Conservation (phyloP, 192 early-diverging fungal species). For the Coemansia sp. region DNA sequence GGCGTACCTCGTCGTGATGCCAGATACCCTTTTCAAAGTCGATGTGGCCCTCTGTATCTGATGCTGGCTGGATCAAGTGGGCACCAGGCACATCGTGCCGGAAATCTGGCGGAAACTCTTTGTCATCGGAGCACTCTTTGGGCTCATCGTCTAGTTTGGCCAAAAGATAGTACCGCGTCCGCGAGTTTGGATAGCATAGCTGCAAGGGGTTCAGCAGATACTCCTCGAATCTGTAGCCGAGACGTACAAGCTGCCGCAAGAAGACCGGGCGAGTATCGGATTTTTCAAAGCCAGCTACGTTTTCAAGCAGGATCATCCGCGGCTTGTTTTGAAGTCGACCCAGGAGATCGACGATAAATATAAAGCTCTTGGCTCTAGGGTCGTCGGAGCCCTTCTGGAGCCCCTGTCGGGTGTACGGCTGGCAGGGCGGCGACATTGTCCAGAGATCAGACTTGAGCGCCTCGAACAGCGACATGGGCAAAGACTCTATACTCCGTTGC, state of each 20-base stretch:
- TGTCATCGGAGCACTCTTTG: conserved; percentile 16
- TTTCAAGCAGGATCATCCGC: conserved; percentile 70
- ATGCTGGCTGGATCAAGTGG: conserved; percentile 34
- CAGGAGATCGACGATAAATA: conserved; percentile 68
- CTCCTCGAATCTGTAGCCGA: conserved; percentile 69
- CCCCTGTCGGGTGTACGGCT: conserved; percentile 77
- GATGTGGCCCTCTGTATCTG: conserved; percentile 32
- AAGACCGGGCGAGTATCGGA: conserved; percentile 63
- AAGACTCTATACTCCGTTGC: conserved; percentile 64
- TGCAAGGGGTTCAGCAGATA: conserved; percentile 73
- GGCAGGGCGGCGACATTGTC: conserved; percentile 82
- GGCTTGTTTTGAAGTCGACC: conserved; percentile 57
- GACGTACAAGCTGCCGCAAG: conserved; percentile 54
- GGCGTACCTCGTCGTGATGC: conserved; percentile 48
- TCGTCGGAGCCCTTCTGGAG: conserved; percentile 70
- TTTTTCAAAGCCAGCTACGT: conserved; percentile 78
- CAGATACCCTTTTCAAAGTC: conserved; percentile 50
- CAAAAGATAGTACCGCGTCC: conserved; percentile 74
- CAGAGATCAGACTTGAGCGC: conserved; percentile 67
- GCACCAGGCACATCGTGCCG: conserved; percentile 31
- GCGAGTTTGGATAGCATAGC: conserved; percentile 75
- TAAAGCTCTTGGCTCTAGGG: conserved; percentile 68
- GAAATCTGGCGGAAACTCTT: conserved; percentile 40
- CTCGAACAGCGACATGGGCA: conserved; percentile 61
- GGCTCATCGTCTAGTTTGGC: conserved; percentile 28